phyloP scores from a whole-genome alignment of 352 stramenopile genomes.

The Paralagenidium karlingii region DNA sequence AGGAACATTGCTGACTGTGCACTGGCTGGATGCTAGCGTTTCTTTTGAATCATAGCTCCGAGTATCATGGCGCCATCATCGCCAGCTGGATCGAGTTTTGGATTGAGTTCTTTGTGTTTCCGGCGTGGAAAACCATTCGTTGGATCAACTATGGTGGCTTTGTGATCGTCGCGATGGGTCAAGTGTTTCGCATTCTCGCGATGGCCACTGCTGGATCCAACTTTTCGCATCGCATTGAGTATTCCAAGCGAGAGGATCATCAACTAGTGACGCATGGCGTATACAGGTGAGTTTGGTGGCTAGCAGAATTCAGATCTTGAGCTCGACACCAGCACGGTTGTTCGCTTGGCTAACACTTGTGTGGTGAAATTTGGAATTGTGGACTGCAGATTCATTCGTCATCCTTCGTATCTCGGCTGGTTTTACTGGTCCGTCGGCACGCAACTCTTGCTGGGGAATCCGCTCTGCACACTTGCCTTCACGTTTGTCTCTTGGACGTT shows the following conservation, averaged over 20 bases:
- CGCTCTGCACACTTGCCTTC: conserved; percentile 79
- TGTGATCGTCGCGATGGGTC: conserved; percentile 64
- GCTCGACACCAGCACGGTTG: background rate
- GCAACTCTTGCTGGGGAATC: conserved; percentile 90
- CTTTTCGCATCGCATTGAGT: conserved; percentile 95
- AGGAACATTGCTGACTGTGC: background rate
- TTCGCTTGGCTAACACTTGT: background rate
- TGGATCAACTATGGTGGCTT: conserved; percentile 45
- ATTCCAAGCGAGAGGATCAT: conserved; percentile 88
- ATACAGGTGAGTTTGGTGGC: no score
- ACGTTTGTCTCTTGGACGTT: conserved; percentile 87
- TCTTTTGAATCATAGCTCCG: conserved; percentile 83
- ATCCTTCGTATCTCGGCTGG: conserved; percentile 95
- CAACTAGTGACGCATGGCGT: conserved; percentile 88
- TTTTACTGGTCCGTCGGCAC: conserved; percentile 95
- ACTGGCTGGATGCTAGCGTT: conserved; percentile 32
- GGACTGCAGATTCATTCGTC: conserved; percentile 55
- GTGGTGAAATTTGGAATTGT: no score
- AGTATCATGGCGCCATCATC: conserved; percentile 80
- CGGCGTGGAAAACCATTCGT: conserved; percentile 46
- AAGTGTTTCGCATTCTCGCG: conserved; percentile 79
- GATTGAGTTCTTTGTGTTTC: conserved; percentile 77
- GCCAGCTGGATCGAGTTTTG: conserved; percentile 86
- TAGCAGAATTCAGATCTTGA: background rate
- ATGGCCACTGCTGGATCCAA: conserved; percentile 91